Conservation (phyloP, 2,329 filamentous ascomycete genomes). For the Colletotrichum destructivum region DNA sequence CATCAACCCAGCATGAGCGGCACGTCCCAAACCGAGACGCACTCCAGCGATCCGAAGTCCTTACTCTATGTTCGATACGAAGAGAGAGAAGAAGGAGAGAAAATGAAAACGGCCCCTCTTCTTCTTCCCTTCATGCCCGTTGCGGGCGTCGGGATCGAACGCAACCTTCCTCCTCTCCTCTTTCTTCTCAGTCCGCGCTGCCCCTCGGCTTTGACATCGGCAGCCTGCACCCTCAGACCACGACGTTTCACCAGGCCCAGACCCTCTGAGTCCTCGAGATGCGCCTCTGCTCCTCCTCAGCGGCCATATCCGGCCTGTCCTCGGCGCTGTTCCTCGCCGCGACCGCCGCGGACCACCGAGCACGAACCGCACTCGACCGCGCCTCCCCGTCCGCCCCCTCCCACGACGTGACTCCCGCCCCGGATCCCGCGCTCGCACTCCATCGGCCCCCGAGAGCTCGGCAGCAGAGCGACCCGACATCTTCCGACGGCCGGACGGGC, state of each 20-base stretch:
- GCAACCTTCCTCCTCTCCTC: neutral
- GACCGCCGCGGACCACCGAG: neutral
- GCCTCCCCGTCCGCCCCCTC: neutral
- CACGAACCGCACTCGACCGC: too few relatives aligned
- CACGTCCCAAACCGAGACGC: neutral
- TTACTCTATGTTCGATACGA: neutral
- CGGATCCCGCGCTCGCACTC: neutral
- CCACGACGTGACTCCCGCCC: constrained; percentile 3
- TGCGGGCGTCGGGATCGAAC: neutral
- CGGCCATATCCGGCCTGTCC: too few relatives aligned
- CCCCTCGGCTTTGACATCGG: neutral
- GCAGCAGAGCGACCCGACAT: neutral
- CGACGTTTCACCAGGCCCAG: constrained; percentile 3
- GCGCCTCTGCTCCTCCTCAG: neutral
- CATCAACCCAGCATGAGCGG: neutral
- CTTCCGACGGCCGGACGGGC: constrained; percentile 11
- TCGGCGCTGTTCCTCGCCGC: neutral
- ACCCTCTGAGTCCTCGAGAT: constrained; percentile 12
- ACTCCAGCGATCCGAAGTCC: neutral
- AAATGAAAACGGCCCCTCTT: neutral
- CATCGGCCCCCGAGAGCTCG: neutral
- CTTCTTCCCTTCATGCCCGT: constrained; percentile 7
- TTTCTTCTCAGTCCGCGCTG: neutral
- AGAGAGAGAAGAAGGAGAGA: neutral
- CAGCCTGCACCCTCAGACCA: neutral